Evolutionary conservation across 805 yeast species (phyloP).

Genomic region (Pichia occidentalis): DNA sequence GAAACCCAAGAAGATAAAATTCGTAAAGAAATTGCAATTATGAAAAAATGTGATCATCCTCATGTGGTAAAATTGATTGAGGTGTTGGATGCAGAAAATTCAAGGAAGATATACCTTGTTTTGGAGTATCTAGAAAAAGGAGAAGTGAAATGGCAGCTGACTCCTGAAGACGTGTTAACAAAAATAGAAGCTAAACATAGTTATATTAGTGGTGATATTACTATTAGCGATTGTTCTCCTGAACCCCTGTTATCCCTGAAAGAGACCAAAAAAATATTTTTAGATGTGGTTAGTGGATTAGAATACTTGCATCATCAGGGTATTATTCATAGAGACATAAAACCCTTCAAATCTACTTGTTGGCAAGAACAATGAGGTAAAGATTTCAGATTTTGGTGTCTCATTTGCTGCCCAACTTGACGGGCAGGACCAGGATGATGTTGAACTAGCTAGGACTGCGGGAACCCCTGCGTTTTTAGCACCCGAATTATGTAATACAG

Average conservation of each 20-base stretch:
- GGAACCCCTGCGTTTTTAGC: conserved; percentile 98
- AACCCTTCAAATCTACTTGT: conserved; percentile 85
- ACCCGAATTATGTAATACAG: conserved; percentile 79
- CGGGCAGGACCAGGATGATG: conserved; percentile 57
- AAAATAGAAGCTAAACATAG: conserved; percentile 8
- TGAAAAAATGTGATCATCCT: conserved; percentile 88
- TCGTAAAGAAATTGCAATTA: conserved; percentile 82
- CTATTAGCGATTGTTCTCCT: conserved; percentile 11
- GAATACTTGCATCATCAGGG: conserved; percentile 90
- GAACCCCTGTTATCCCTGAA: conserved; percentile 64
- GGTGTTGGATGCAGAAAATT: conserved; percentile 78
- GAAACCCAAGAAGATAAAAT: conserved; percentile 59
- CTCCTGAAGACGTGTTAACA: conserved; percentile 20
- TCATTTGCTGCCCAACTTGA: conserved; percentile 58
- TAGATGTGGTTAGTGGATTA: conserved; percentile 81
- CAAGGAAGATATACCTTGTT: conserved; percentile 83
- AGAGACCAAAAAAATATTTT: conserved; percentile 62
- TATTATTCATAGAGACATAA: conserved; percentile 89
- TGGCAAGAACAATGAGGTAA: conserved; percentile 62
- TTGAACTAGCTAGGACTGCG: conserved; percentile 89
- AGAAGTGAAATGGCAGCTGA: conserved; percentile 76
- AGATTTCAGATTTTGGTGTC: conserved; percentile 96
- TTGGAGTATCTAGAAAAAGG: conserved; percentile 87
- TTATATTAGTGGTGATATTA: conserved; percentile 10
- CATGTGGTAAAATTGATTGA: conserved; percentile 84